Evolutionary conservation across 2,329 filamentous ascomycete genomes (phyloP), one percentile per base, ranked within the genome.

Genomic region (Neofusicoccum umdonicola): DNA sequence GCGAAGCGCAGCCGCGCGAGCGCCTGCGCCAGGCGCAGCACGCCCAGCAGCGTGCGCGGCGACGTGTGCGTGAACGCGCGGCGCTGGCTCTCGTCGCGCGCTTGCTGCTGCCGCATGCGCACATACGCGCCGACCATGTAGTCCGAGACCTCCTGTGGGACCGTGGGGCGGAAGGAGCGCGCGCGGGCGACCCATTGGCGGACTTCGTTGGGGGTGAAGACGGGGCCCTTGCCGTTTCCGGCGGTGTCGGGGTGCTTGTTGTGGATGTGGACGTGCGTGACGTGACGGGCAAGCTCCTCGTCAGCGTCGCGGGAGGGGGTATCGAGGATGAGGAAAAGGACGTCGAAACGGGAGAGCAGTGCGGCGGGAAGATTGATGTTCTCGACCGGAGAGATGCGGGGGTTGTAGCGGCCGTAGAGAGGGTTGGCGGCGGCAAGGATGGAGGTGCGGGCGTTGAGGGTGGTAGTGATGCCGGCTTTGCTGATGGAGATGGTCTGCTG

Each of bases 351-450:
- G 66, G 94, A 97, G 63, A 99, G 87, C 19, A 99, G 87, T 19
- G 95, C 95, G 17, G 95, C 95, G n/a, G 95, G 95, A 45, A 99
- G 88, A 79, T 99, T 99, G 80, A 99, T 99, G 79, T 99, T 99
- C 78, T 99, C 95, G 31, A 99, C 93, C 0, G 95, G 95, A 0
- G 94, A 97, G 71, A 99, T 90, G 68, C 93, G 92, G 64, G 95
- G 95, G 81, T 99, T 99, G 84, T 99, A 99, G 67, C 95, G 92
- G 68, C 95, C 95, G 74, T 99, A 99, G 47, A 99, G 86, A 65
- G 95, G 95, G 81, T 99, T 99, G 70, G 95, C 95, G 19, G 95
- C 95, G 17, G 95, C 94, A 15, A 99, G 87, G 73, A 99, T 97
- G 0, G 93, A 96, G 19, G 95, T 98, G 67, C 95, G 90, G 22